Conservation (phyloP, 805 yeast species). For the Starmerella stigmatis region DNA sequence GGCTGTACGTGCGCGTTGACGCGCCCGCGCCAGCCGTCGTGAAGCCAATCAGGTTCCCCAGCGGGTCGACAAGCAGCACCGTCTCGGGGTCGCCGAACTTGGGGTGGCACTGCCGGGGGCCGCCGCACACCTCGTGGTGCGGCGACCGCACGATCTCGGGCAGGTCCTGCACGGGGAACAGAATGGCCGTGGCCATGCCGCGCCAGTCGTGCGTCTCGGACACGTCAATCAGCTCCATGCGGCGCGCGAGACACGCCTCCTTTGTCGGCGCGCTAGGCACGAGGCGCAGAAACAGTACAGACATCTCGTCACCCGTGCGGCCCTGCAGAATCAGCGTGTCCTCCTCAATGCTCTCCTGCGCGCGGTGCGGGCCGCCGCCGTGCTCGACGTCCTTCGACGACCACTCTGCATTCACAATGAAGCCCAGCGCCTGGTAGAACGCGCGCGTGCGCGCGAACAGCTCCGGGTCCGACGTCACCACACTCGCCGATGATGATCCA, state of each 20-base stretch:
- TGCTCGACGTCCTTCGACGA: conserved; percentile 23
- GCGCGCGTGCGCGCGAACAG: conserved; percentile 39
- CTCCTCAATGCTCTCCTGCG: conserved; percentile 26
- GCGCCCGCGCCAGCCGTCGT: conserved; percentile 32
- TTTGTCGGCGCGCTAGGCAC: conserved; percentile 24
- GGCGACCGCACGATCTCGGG: conserved; percentile 32
- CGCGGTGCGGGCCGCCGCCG: conserved; percentile 21
- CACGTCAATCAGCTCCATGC: conserved; percentile 21
- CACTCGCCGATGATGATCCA: conserved; percentile 58
- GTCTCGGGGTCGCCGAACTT: conserved; percentile 65
- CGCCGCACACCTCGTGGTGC: conserved; percentile 25
- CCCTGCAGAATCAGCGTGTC: conserved; percentile 27
- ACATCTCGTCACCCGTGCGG: conserved; percentile 21
- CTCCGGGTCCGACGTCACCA: conserved; percentile 41
- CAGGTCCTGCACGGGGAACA: conserved; percentile 38
- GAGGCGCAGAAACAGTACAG: conserved; percentile 28
- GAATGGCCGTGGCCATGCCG: conserved; percentile 35
- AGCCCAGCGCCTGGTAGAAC: conserved; percentile 48
- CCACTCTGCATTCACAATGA: conserved; percentile 32
- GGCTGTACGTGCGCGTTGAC: conserved; percentile 11
- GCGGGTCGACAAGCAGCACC: conserved; percentile 68
- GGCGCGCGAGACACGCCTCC: conserved; percentile 20
- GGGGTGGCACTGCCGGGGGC: conserved; percentile 39
- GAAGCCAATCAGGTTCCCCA: conserved; percentile 75
- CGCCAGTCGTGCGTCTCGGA: conserved; percentile 40